Conservation (phyloP, 2,329 filamentous ascomycete genomes). For the Cercospora berteroae region DNA sequence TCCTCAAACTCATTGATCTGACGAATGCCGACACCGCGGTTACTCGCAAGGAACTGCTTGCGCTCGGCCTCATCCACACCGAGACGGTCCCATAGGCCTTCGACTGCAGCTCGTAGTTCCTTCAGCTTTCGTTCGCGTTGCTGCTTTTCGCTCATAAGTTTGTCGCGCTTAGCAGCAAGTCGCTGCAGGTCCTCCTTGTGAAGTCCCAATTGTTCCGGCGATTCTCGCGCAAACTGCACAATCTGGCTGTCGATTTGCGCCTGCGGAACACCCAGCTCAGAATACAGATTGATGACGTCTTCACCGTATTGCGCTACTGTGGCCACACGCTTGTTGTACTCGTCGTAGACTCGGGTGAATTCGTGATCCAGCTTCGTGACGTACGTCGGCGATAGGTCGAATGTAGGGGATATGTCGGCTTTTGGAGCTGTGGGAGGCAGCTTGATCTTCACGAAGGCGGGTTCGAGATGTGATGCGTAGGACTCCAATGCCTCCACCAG, state of each 20-base stretch:
- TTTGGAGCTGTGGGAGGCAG: conserved; percentile 79
- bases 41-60: conserved; percentile 79
- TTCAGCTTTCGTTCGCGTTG: conserved; percentile 73
- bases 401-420: conserved; percentile 73
- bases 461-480: conserved; percentile 92
- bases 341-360: conserved; percentile 92
- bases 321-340: conserved; percentile 81
- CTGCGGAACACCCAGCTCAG: conserved; percentile 89
- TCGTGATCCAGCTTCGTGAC: conserved; percentile 83
- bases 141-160: conserved; percentile 84
- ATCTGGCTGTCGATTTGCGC: conserved; percentile 86
- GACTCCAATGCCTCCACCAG: conserved; percentile 91
- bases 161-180: conserved; percentile 73
- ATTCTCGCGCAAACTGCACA: conserved; percentile 83
- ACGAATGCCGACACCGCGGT: conserved; percentile 85
- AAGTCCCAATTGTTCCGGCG: conserved; percentile 89
- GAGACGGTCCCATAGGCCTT: conserved; percentile 83
- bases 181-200: conserved; percentile 80
- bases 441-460: conserved; percentile 78
- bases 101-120: conserved; percentile 75
- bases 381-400: conserved; percentile 90
- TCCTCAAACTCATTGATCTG: conserved; percentile 96
- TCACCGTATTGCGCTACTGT: conserved; percentile 73
- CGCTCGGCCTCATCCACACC: conserved; percentile 78
- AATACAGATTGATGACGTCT: conserved; percentile 91